These are phyloP conservation scores for Mycosphaerelloides madeirae DNA, from an alignment of 2,329 filamentous ascomycete species.

Conservation along the genomic window DNA sequence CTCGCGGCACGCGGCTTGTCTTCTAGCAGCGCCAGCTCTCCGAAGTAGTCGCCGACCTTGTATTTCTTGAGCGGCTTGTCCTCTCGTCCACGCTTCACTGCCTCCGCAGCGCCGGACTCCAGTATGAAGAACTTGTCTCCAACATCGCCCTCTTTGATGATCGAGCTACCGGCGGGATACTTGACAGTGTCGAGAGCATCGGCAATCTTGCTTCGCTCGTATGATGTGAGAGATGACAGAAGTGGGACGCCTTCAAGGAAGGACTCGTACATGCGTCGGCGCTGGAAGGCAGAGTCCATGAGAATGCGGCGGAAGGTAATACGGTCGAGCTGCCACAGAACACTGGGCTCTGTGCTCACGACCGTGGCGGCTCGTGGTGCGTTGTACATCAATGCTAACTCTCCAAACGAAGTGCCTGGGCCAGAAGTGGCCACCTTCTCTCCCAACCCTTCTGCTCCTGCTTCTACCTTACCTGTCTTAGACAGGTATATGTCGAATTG, in stretches of 20 bases:
- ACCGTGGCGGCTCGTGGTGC: conserved; percentile 93
- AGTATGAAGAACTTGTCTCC: conserved; percentile 90
- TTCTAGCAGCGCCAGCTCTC: conserved; percentile 87
- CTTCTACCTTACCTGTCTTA: conserved; percentile 66
- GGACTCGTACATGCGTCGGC: conserved; percentile 92
- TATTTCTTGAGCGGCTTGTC: conserved; percentile 72
- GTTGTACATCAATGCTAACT: conserved; percentile 98
- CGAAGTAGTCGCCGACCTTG: conserved; percentile 92
- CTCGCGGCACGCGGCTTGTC: conserved; percentile 90
- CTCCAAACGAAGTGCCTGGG: conserved; percentile 89
- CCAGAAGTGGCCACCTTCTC: conserved; percentile 75
- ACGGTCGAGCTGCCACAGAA: conserved; percentile 90
- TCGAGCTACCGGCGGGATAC: conserved; percentile 70
- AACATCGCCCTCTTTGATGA: conserved; percentile 87
- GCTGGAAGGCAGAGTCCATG: conserved; percentile 96
- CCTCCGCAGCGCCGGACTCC: conserved; percentile 80
- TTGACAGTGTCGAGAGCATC: conserved; percentile 92
- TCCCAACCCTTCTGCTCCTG: conserved; percentile 77
- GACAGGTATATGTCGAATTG: conserved; percentile 91
- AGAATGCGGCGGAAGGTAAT: conserved; percentile 95
- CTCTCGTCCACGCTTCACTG: conserved; percentile 69
- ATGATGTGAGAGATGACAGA: conserved; percentile 74
- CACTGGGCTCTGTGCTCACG: conserved; percentile 74
- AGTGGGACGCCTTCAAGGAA: conserved; percentile 93
- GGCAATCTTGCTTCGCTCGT: conserved; percentile 95